Evolutionary conservation across 1,284 basidiomycete species (phyloP), one percentile per base, ranked within the genome.

Genomic region (Cutaneotrichosporon cavernicola): DNA sequence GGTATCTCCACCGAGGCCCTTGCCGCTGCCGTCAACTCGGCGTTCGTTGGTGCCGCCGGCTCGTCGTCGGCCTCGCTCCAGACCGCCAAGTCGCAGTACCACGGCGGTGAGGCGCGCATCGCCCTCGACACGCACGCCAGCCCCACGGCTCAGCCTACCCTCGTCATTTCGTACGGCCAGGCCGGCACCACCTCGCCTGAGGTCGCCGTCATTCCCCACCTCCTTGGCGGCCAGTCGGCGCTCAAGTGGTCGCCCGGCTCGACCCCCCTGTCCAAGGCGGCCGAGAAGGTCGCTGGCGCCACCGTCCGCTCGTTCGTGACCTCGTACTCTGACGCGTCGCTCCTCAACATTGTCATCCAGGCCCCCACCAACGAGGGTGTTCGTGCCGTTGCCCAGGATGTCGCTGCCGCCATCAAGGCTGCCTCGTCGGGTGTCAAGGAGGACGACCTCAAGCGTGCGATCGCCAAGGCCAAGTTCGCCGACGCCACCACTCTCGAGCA

Each of bases 271-370:
- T 82, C 90, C 10, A 75, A 80, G 64, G 76, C 82, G 62, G 73
- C 81, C 46, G 73, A 75, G 55, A 78, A 80, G 69, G 72, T 80
- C 32, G 74, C 74, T 31, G 80, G 79, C 30, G 70, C 75, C n/a
- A 80, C 85, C 36, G 89, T 90, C 63, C 85, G 88, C 78, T 80
- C 88, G 4, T 87, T 94, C 64, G 86, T 91, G 74, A 83, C 92
- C 16, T 87, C 90, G 21, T 97, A 97, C 83, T 91, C 92, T 26
- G 94, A 97, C 77, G 92, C 91, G 4, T 84, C 89, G 21, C 85
- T 97, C 63, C 88, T 95, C 70, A 92, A 91, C 68, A 80, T 95
- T 64, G 81, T 92, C 64, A 83, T 96, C 57, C 70, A 76, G 51
- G 78, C 78, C 31, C 76, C 76, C 52, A 80, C 78, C 36, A 70